Base-by-base conservation (phyloP, 2,329 filamentous ascomycete species). In the Xylaria polymorpha region DNA sequence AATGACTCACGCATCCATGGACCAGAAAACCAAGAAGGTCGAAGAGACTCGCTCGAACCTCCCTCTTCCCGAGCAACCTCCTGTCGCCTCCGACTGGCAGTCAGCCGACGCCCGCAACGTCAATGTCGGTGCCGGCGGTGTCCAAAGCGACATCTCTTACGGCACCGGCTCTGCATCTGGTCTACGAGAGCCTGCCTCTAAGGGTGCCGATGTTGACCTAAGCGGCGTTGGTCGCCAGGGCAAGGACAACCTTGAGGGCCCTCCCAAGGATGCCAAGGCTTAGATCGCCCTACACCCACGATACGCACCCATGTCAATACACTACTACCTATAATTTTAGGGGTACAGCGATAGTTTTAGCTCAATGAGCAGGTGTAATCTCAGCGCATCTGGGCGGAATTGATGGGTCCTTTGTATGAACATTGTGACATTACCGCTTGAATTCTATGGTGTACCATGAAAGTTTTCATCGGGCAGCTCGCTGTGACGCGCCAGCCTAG, bases 1-100 rank as follows among this genome's bases (percentile, higher is more conserved):
- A 58, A 71, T 69, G 62, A 64, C 61, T 48, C 56, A 69, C 25
- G 25, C 25, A 50, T 57, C 56, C 1, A 65, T 64, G 50, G 68
- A 71, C 37, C 68, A 69, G 59, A 73, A 73, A 66, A 68, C 67
- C 64, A 68, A 62, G 32, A 83, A 91, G 80, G 91, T 94, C 77
- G 87, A 90, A 61, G 82, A 92, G 80, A 85, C 85, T 76, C 86
- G 91, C 82, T 82, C 89, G 79, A 93, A 94, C 81, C 89, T 97
- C 39, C 92, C 92, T 61, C 88, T 94, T 60, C 93, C 93, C 20
- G 92, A 95, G 1, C 85, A 94, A 73, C 93, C 93, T 25, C 92
- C 92, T 1, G 83, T 81, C n/a, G 82, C 88, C n/a, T 92, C 91
- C 5, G 92, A 96, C 84, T 94, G 90, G 86, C 90, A 94, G 79